These are phyloP conservation scores for Hirsutella minnesotensis DNA, from an alignment of 2,329 filamentous ascomycete genomes.

Conservation along the genomic window DNA sequence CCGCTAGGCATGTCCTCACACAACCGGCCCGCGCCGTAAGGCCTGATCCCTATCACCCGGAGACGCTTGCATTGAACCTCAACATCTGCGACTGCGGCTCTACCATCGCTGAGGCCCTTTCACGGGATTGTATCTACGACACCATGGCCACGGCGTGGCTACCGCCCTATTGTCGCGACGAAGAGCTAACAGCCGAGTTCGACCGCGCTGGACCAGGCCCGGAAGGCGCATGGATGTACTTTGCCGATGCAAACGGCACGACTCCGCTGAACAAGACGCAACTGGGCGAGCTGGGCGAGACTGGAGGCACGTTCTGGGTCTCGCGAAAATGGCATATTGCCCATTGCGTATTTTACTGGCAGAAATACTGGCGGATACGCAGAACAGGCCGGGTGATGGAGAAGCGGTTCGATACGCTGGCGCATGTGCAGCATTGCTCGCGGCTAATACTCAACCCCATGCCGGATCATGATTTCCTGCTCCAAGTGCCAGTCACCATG, in stretches of 20 bases:
- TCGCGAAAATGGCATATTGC: conserved; percentile 17
- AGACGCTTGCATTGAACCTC: neutral
- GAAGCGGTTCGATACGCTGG: conserved; percentile 7
- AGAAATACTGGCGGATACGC: conserved; percentile 11
- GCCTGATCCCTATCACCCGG: neutral
- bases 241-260: conserved; percentile 13
- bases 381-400: conserved; percentile 11
- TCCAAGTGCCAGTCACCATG: conserved; percentile 1
- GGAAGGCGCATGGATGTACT: conserved; percentile 20
- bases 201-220: conserved; percentile 15
- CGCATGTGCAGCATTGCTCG: conserved; percentile 2
- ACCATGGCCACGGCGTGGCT: conserved; percentile 22
- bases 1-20: neutral
- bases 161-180: conserved; percentile 19
- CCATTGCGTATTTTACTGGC: conserved; percentile 22
- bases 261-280: conserved; percentile 8
- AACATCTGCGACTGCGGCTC: conserved; percentile 18
- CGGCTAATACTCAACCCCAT: neutral
- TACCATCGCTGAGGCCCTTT: conserved; percentile 14
- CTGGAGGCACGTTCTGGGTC: conserved; percentile 8
- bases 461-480: neutral
- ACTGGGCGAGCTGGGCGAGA: conserved; percentile 8
- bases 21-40: neutral
- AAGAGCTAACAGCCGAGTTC: conserved; percentile 20
- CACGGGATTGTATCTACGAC: conserved; percentile 20